phyloP scores from a whole-genome alignment of 2,329 filamentous ascomycete genomes.

The Nothophoma quercina region DNA sequence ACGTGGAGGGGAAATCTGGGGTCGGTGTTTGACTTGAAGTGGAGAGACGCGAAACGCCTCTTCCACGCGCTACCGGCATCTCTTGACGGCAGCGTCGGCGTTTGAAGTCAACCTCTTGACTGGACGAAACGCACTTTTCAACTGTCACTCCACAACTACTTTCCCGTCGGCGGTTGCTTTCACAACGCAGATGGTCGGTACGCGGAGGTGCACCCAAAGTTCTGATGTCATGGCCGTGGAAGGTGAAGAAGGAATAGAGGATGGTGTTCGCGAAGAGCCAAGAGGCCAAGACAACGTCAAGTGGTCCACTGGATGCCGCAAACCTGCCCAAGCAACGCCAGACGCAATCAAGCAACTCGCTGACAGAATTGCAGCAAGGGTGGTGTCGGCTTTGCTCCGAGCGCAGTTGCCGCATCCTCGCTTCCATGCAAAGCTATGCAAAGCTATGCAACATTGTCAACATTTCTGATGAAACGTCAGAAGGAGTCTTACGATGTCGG shows the following conservation, averaged over 20 bases:
- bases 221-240: not conserved
- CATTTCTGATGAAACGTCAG: slow-evolving; percentile 1
- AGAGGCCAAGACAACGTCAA: slow-evolving; percentile 4
- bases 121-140: not conserved
- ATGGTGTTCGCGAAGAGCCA: slow-evolving; percentile 3
- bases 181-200: not conserved
- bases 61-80: slow-evolving; percentile 1
- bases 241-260: not conserved
- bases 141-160: not conserved
- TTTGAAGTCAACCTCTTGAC: slow-evolving; percentile 3
- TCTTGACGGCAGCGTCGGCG: slow-evolving; percentile 11
- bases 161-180: not conserved
- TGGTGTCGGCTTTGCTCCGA: slow-evolving; percentile 6
- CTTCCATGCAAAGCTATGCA: slow-evolving; percentile 8
- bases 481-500: slow-evolving; percentile 15
- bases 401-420: slow-evolving; percentile 12
- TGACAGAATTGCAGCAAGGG: not conserved
- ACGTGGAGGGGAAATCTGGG: slow-evolving; percentile 23
- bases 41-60: slow-evolving; percentile 3
- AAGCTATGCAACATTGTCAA: slow-evolving; percentile 9
- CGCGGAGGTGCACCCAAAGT: not conserved
- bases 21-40: slow-evolving; percentile 29
- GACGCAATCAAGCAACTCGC: slow-evolving; percentile 8
- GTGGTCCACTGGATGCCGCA: not conserved
- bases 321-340: slow-evolving; percentile 14